A percentile compares a stretch with the other conserved stretches of the same genome.
Evolutionary conservation across 805 yeast species (phyloP).

Genomic region (Lipomyces kockii): DNA sequence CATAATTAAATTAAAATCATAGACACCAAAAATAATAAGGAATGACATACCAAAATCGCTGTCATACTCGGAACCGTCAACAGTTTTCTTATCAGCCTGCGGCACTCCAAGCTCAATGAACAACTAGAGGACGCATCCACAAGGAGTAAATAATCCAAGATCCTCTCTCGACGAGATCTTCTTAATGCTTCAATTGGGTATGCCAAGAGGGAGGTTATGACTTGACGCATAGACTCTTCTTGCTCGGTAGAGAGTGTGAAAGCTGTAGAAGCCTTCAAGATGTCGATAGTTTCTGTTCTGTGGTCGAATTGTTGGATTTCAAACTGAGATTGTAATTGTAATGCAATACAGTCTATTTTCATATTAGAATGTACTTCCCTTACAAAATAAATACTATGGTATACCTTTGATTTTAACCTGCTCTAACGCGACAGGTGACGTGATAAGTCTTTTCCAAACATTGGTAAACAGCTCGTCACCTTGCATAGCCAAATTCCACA

Average conservation of each 20-base stretch:
- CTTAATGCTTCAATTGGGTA: slow-evolving; percentile 21
- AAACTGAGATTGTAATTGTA: slow-evolving; percentile 6
- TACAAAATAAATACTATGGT: not conserved
- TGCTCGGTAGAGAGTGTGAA: not conserved
- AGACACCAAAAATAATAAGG: slow-evolving; percentile 33
- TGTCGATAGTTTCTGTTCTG: not conserved
- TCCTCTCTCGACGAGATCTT: slow-evolving; percentile 19
- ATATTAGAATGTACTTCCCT: not conserved
- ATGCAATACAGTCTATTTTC: not conserved
- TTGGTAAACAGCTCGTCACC: not conserved
- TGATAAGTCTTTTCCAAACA: slow-evolving; percentile 10
- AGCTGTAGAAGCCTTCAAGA: not conserved
- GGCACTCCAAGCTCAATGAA: not conserved
- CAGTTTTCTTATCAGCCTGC: slow-evolving; percentile 14
- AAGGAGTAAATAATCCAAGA: slow-evolving; percentile 19
- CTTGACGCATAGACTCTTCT: not conserved
- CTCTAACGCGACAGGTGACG: slow-evolving; percentile 12
- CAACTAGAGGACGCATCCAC: slow-evolving; percentile 10
- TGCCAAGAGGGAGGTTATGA: slow-evolving; percentile 5
- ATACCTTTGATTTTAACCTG: slow-evolving; percentile 21
- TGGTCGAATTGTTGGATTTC: slow-evolving; percentile 1
- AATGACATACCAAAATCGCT: slow-evolving; percentile 18
- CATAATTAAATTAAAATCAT: slow-evolving; percentile 53
- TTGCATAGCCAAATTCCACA: slow-evolving; percentile 6
- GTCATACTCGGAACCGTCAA: slow-evolving; percentile 26